Evolutionary conservation across 306 rosid genomes (phyloP), one percentile per base, ranked within the genome.

Genomic region (Rubus idaeus): DNA sequence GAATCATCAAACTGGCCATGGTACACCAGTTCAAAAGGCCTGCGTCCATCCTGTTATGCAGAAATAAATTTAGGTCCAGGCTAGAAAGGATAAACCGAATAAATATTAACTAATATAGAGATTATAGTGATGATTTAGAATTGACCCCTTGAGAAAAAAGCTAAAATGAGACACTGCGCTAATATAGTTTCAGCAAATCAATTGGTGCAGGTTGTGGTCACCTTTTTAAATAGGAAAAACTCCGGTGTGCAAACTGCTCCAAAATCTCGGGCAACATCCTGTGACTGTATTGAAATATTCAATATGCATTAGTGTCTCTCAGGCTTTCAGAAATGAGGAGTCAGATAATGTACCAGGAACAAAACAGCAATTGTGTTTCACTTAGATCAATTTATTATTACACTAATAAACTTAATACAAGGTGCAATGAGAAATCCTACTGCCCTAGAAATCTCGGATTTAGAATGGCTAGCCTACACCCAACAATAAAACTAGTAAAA

Each of bases 1-100:
- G 98, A 95, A 84, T 90, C 98, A 78, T 95, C 98, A 87, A 89
- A 95, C 64, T 92, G 98, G 60, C 98, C 97, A 65, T 88, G 97
- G 82, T 95, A 95, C 73, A 90, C 97, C 85, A 95, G 85, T 84
- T 95, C 97, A 79, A 83, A 95, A 4, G 97, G 98, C 90, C 98
- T 90, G 77, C 98, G 83, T 80, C 98, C 98, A 86, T 88, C 97
- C 98, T 92, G 88, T 77, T 79, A 82, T 58, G 41, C 46, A 72
- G 71, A 57, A 37, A 79, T 58, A 56, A 42, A 60, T 56, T 23
- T 65, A 70, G 60, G 55, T 40, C 47, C 20, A 37, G n/a, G 9
- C 35, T 49, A 63, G 68, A 76, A 64, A 4, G 50, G 21, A 10
- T 37, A 21, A 64, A 39, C 26, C 42, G 37, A 65, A 49, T 49